Percentiles rank a stretch among this genome's conserved stretches.
Evolutionary conservation across 2,329 filamentous ascomycete genomes (phyloP).

Genomic region (Elsinoe arachidis): DNA sequence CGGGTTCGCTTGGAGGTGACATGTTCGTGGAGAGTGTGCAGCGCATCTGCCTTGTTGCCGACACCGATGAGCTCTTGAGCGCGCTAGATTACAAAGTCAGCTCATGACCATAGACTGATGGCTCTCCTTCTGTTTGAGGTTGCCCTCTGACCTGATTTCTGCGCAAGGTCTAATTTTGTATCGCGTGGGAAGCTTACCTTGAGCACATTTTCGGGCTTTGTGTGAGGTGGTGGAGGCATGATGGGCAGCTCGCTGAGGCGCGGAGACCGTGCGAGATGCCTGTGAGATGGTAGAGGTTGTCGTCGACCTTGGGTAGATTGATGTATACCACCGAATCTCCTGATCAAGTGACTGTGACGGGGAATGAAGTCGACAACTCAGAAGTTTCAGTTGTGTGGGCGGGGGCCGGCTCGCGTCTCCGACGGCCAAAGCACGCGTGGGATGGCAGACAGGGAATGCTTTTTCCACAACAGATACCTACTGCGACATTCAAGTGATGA

Average conservation of each 20-base stretch:
- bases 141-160: neutral
- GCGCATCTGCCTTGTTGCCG: slow-evolving; percentile 81
- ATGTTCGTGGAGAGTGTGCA: slow-evolving; percentile 96
- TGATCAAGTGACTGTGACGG: slow-evolving; percentile 4
- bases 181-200: slow-evolving; percentile 46
- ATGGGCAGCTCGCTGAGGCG: slow-evolving; percentile 30
- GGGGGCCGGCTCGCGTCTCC: slow-evolving; percentile 1
- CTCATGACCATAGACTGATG: slow-evolving; percentile 11
- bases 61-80: slow-evolving; percentile 98
- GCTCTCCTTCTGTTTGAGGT: neutral
- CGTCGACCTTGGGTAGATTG: neutral
- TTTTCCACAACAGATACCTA: neutral
- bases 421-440: slow-evolving; percentile 7
- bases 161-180: neutral
- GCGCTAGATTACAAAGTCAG: slow-evolving; percentile 43
- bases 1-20: slow-evolving; percentile 96
- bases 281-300: neutral
- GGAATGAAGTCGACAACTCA: slow-evolving; percentile 7
- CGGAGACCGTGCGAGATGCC: slow-evolving; percentile 8
- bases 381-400: slow-evolving; percentile 12
- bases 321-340: neutral
- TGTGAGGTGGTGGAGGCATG: slow-evolving; percentile 92
- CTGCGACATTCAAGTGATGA: neutral
- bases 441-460: neutral
- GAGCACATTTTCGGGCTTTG: slow-evolving; percentile 98